Evolutionary conservation across 345 rosid genomes (phyloP), one percentile per base, ranked within the genome.

Genomic region (Aquilaria sinensis): DNA sequence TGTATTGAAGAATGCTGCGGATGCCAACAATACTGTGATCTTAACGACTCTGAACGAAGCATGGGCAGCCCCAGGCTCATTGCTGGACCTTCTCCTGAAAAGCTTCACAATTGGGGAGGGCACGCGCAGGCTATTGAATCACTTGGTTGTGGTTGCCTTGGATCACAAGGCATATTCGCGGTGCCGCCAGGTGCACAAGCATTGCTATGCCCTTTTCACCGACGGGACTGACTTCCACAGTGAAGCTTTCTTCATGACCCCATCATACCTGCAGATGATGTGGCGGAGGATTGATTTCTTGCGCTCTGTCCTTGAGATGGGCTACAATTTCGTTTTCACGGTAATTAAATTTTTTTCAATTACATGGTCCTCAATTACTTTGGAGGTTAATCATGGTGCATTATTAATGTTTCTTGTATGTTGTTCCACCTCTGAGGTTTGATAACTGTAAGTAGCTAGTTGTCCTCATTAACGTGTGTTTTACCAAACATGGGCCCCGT

Each of bases 231-330:
- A 88, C 79, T 93, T 90, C 71, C 80, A 78, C 9, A 32, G 61
- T 0, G 96, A 90, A 70, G 98, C 98, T 16, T 86, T 81, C 53
- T 93, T 90, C 70, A 93, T 88, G 97, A 88, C 97, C 15, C 70
- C 73, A 23, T 65, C 73, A 33, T 93, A 93, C 77, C 76, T 93
- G 83, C 78, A 78, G 72, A 84, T 90, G 98, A 90, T 90, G 98
- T 93, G 98, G 97, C 84, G 81, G 70, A 80, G 98, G 67, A 84
- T 93, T 56, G 87, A 86, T 50, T 88, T 93, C 70, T 67, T 93
- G 51, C 78, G 78, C 2, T 54, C 84, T 56, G 85, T 93, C 68
- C 98, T 93, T 70, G 92, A 87, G 67, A 31, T 86, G 89, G 97
- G 97, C 7, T 93, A 87, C 72, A 80, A 73, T 66, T 93, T 93